Conservation (phyloP, 1,284 basidiomycete genomes). For the Pholiota adiposa region DNA sequence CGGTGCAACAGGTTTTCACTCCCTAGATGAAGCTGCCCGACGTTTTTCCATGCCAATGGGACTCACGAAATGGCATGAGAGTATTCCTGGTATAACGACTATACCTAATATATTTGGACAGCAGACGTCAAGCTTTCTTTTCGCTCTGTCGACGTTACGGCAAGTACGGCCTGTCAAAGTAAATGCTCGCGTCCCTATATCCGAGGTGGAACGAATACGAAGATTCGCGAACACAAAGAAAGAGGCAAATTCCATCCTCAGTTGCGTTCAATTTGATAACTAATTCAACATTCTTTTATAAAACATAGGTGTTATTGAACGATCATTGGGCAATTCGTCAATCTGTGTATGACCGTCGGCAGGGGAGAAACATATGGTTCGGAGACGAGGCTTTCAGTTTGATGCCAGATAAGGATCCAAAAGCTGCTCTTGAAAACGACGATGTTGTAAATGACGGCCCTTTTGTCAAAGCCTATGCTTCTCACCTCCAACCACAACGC, state of each 20-base stretch:
- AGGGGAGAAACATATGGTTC: background rate
- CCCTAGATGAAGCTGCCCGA: constrained; percentile 28
- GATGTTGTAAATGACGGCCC: constrained; percentile 7
- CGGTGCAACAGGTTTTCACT: constrained; percentile 21
- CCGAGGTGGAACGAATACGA: constrained; percentile 29
- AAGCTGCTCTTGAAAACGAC: background rate
- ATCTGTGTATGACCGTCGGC: background rate
- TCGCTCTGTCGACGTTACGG: constrained; percentile 29
- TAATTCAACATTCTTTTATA: background rate
- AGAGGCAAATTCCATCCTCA: constrained; percentile 3
- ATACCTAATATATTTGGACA: constrained; percentile 24
- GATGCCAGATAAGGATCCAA: background rate
- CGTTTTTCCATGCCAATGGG: constrained; percentile 36
- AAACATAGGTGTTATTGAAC: constrained; percentile 3
- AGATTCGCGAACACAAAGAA: constrained; percentile 12
- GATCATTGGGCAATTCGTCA: constrained; percentile 8
- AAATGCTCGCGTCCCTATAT: constrained; percentile 17
- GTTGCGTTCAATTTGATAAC: background rate
- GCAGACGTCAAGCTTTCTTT: constrained; percentile 26
- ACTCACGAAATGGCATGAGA: constrained; percentile 26
- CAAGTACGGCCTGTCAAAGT: constrained; percentile 6
- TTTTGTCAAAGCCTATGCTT: constrained; percentile 4
- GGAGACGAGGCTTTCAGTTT: constrained; percentile 4
- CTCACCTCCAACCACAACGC: background rate
- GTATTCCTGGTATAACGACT: constrained; percentile 19